Conservation (phyloP, 2,329 filamentous ascomycete genomes). For the Claviceps paspali region DNA sequence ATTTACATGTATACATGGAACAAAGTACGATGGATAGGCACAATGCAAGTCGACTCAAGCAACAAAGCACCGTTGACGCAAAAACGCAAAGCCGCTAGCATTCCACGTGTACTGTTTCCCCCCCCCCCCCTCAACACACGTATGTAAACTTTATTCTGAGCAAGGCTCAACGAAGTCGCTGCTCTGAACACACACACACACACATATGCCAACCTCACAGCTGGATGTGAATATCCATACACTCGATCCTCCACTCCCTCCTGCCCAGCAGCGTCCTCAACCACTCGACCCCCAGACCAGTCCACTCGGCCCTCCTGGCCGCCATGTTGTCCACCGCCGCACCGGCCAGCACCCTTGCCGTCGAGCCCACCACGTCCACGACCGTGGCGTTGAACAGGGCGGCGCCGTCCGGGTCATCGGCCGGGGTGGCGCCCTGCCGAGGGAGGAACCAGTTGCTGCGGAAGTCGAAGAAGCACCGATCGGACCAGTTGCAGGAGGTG, state of each 20-base stretch:
- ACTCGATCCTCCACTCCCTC: slow-evolving; percentile 82
- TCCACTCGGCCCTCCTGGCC: slow-evolving; percentile 48
- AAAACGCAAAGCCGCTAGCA: too few species aligned
- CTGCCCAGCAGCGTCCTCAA: slow-evolving; percentile 64
- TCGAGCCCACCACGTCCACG: slow-evolving; percentile 50
- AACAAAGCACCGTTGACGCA: too few species aligned
- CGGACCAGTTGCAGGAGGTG: slow-evolving; percentile 79
- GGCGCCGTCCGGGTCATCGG: slow-evolving; percentile 11
- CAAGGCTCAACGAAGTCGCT: too few species aligned
- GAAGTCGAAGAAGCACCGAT: slow-evolving; percentile 87
- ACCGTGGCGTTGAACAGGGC: slow-evolving; percentile 30
- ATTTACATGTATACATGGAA: too few species aligned
- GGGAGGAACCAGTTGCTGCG: slow-evolving; percentile 85
- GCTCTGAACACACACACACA: too few species aligned
- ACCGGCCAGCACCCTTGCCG: slow-evolving; percentile 49
- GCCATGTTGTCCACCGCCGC: slow-evolving; percentile 49
- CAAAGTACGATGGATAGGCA: too few species aligned
- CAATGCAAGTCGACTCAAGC: too few species aligned
- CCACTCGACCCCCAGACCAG: slow-evolving; percentile 73
- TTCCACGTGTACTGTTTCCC: too few species aligned
- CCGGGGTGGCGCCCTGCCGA: slow-evolving; percentile 26
- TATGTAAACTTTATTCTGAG: too few species aligned
- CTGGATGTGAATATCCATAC: slow-evolving; percentile 74
- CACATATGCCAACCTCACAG: too few species aligned
- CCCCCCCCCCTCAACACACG: too few species aligned